phyloP scores from a whole-genome alignment of 1,284 basidiomycete genomes.

The Fomitiporia mediterranea region DNA sequence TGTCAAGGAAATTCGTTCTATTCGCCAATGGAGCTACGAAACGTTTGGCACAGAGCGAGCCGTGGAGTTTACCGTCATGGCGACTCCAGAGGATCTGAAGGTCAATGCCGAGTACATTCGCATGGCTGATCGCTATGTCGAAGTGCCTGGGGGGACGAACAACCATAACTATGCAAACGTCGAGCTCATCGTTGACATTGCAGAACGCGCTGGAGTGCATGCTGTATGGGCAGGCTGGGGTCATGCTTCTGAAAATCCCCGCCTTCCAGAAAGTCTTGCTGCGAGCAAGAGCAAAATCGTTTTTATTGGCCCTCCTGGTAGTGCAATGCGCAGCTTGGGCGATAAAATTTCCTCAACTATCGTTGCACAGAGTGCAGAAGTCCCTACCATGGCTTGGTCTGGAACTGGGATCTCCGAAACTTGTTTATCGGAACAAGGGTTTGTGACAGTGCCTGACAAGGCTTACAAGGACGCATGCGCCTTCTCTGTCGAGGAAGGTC shows the following conservation, averaged over 20 bases:
- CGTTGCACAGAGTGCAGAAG: slow-evolving; percentile 94
- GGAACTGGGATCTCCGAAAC: slow-evolving; percentile 94
- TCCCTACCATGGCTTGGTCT: slow-evolving; percentile 99
- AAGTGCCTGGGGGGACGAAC: slow-evolving; percentile 97
- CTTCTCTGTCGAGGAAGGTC: slow-evolving; percentile 83
- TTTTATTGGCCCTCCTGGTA: slow-evolving; percentile 98
- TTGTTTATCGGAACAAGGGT: slow-evolving; percentile 80
- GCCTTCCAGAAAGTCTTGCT: slow-evolving; percentile 91
- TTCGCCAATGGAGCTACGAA: slow-evolving; percentile 99
- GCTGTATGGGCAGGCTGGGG: slow-evolving; percentile 99
- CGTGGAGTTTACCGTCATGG: slow-evolving; percentile 99
- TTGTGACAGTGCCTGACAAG: slow-evolving; percentile 90
- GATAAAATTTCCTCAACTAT: slow-evolving; percentile 99
- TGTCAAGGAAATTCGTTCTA: slow-evolving; percentile 98
- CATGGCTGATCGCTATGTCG: slow-evolving; percentile 99
- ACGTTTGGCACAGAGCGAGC: slow-evolving; percentile 96
- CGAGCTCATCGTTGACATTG: slow-evolving; percentile 97
- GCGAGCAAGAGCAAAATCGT: slow-evolving; percentile 95
- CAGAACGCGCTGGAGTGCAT: slow-evolving; percentile 95
- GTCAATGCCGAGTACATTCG: slow-evolving; percentile 99
- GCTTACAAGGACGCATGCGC: slow-evolving; percentile 92
- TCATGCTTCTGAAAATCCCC: slow-evolving; percentile 98
- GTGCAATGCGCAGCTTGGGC: slow-evolving; percentile 97
- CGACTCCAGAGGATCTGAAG: slow-evolving; percentile 97
- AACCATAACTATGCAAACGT: slow-evolving; percentile 99